Conservation (phyloP, 345 rosid genomes). For the Linum tenue region DNA sequence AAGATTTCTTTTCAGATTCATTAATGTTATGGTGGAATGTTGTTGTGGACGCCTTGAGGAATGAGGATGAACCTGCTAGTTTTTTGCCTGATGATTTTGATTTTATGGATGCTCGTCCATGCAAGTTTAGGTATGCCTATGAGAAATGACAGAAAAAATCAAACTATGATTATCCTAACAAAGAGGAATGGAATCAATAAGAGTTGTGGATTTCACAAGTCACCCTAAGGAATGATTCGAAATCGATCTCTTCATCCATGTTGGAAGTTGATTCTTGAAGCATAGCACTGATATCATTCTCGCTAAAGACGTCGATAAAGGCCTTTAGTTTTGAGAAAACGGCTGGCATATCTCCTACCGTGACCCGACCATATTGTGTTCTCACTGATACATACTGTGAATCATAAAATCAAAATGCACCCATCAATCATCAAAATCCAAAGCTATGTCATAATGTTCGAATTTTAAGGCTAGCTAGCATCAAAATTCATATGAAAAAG, state of each 20-base stretch:
- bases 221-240: constrained; percentile 83
- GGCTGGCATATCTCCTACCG: constrained; percentile 59
- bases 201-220: constrained; percentile 13
- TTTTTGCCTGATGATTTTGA: constrained; percentile 52
- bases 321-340: constrained; percentile 59
- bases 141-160: background rate
- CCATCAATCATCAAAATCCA: background rate
- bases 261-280: constrained; percentile 40
- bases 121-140: constrained; percentile 71
- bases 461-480: too few relatives aligned
- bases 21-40: constrained; percentile 84
- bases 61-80: constrained; percentile 41
- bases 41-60: constrained; percentile 78
- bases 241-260: constrained; percentile 58
- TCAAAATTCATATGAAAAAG: background rate
- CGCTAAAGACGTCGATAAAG: constrained; percentile 47
- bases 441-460: background rate
- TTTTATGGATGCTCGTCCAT: constrained; percentile 37
- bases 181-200: background rate
- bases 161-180: background rate
- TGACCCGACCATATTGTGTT: constrained; percentile 45
- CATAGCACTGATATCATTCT: constrained; percentile 55
- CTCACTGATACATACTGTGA: constrained; percentile 55
- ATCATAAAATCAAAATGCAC: constrained; percentile 1
- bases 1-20: constrained; percentile 82